Conservation (phyloP, 2,329 filamentous ascomycete genomes). For the Fusarium siculi region DNA sequence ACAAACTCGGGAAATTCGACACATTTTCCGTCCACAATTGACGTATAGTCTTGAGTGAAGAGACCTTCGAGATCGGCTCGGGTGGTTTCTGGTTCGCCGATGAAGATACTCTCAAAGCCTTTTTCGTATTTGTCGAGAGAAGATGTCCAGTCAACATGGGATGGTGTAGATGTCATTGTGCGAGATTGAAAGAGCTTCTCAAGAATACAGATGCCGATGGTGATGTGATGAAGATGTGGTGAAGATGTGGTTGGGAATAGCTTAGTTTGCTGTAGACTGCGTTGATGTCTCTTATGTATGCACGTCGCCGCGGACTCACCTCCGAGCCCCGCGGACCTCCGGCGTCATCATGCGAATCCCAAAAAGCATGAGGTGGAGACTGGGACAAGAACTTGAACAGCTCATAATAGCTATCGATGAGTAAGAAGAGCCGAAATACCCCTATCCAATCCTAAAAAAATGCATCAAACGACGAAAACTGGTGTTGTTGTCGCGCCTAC, state of each 20-base stretch:
- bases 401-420: rapidly evolving
- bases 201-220: rapidly evolving
- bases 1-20: not conserved
- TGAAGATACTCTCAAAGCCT: not conserved
- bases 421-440: rapidly evolving
- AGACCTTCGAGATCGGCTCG: not conserved
- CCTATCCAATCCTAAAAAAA: rapidly evolving
- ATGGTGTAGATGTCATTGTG: not conserved
- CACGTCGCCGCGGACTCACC: not conserved
- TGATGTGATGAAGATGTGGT: rapidly evolving
- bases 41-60: not conserved
- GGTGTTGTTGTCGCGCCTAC: rapidly evolving
- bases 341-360: rapidly evolving
- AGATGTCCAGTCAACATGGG: not conserved
- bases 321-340: slow-evolving; percentile 1
- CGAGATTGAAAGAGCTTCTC: rapidly evolving
- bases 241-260: rapidly evolving
- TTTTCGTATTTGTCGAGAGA: not conserved
- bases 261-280: too few species aligned
- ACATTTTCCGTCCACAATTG: not conserved
- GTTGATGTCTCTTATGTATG: not conserved
- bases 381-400: rapidly evolving
- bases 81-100: not conserved
- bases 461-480: not conserved
- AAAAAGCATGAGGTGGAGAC: rapidly evolving